Evolutionary conservation across 106 monocot genomes (phyloP).

Genomic region (Platanthera guangdongensis): DNA sequence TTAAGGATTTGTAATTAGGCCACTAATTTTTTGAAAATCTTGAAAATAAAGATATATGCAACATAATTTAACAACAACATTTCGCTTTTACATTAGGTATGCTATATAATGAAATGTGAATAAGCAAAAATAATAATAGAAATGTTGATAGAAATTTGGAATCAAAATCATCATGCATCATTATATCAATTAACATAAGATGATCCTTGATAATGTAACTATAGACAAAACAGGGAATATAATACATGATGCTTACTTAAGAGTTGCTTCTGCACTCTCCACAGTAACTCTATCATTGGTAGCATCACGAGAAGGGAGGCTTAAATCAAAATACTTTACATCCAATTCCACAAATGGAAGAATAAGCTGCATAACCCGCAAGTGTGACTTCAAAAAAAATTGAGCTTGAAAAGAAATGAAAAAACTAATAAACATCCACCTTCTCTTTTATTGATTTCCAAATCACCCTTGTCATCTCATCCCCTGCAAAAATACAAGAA

Average conservation of each 20-base stretch:
- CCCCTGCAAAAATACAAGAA: slow-evolving; percentile 34
- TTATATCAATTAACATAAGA: neutral
- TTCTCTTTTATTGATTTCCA: slow-evolving; percentile 96
- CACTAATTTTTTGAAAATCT: too few species aligned
- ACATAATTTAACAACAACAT: neutral
- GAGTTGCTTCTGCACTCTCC: slow-evolving; percentile 92
- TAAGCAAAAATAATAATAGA: neutral
- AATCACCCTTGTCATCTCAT: slow-evolving; percentile 92
- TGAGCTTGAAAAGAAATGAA: neutral
- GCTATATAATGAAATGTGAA: neutral
- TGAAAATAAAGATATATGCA: neutral
- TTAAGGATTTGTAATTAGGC: too few species aligned
- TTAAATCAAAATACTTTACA: slow-evolving; percentile 91
- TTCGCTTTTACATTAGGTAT: neutral
- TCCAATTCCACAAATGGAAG: slow-evolving; percentile 92
- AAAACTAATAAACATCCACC: slow-evolving; percentile 21
- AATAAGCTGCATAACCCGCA: slow-evolving; percentile 64
- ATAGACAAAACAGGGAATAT: neutral
- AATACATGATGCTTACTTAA: slow-evolving; percentile 43
- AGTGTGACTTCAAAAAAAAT: slow-evolving; percentile 4
- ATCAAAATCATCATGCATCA: neutral
- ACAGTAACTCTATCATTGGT: slow-evolving; percentile 86
- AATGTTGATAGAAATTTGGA: neutral
- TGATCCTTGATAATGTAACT: neutral
- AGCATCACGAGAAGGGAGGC: slow-evolving; percentile 78